A percentile compares a stretch with the other conserved stretches of the same genome.
These are phyloP conservation scores for Chlamydomonas incerta DNA, from an alignment of 139 green algal species.

Conservation along the genomic window DNA sequence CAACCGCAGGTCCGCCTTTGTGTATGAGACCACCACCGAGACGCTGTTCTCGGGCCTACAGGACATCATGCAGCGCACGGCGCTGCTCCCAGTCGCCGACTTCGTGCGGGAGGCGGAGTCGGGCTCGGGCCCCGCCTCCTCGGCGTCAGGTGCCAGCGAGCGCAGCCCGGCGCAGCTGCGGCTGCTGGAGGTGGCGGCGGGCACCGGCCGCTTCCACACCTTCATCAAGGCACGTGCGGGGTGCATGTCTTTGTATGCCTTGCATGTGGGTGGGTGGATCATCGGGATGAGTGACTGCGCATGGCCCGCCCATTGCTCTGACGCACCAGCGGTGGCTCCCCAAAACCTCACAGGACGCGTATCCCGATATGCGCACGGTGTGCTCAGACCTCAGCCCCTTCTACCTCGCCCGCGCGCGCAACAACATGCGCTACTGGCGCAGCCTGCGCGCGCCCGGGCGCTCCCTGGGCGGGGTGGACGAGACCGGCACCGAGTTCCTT, in stretches of 20 bases:
- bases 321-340: too few relatives aligned
- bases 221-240: slow-evolving; percentile 79
- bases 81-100: slow-evolving; percentile 46
- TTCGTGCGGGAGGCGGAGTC: not conserved
- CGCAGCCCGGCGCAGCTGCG: slow-evolving; percentile 26
- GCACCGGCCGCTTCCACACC: slow-evolving; percentile 90
- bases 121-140: too few relatives aligned
- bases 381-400: slow-evolving; percentile 84
- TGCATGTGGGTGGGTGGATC: not conserved
- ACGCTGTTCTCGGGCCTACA: slow-evolving; percentile 87
- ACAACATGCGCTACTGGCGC: slow-evolving; percentile 81
- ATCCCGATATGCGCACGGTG: slow-evolving; percentile 63
- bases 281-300: not conserved
- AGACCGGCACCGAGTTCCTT: slow-evolving; percentile 45
- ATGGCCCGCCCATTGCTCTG: too few relatives aligned
- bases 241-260: too few relatives aligned
- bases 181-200: slow-evolving; percentile 85
- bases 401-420: slow-evolving; percentile 82
- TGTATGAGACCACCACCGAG: slow-evolving; percentile 90
- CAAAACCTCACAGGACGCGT: too few relatives aligned
- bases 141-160: too few relatives aligned
- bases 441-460: slow-evolving; percentile 42
- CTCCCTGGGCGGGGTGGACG: slow-evolving; percentile 65
- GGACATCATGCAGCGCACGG: slow-evolving; percentile 80
- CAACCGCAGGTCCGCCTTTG: slow-evolving; percentile 54